Conservation (phyloP, 768 basidiomycete species). For the Tricholoma furcatifolium region DNA sequence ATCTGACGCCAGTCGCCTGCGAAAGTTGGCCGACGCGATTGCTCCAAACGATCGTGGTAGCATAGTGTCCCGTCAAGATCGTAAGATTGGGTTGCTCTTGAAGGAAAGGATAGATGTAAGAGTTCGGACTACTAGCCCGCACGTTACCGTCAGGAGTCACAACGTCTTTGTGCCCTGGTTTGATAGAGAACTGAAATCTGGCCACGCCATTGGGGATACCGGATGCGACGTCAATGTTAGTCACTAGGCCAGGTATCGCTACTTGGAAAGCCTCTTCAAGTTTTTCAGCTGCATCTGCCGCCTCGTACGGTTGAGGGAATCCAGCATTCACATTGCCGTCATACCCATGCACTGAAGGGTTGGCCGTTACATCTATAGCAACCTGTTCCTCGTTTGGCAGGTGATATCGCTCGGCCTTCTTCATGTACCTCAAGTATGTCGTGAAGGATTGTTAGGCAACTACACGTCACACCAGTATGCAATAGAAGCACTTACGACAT, state of each 20-base stretch:
- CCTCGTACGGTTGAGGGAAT: conserved; percentile 17
- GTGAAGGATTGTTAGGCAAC: not conserved
- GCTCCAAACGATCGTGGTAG: conserved; percentile 9
- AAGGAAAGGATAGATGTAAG: conserved; percentile 15
- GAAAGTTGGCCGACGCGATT: not conserved
- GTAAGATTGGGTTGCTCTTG: conserved; percentile 9
- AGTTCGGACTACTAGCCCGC: conserved; percentile 14
- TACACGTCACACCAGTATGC: too few relatives aligned
- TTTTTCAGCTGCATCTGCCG: not conserved
- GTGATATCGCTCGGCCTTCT: conserved; percentile 11
- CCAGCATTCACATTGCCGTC: conserved; percentile 13
- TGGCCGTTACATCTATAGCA: conserved; percentile 8
- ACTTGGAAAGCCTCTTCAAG: not conserved
- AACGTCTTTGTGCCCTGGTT: conserved; percentile 11
- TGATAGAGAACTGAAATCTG: conserved; percentile 15
- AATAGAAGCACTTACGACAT: not conserved
- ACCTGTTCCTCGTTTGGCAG: conserved; percentile 11
- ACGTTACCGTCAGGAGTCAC: conserved; percentile 8
- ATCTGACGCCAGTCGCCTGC: conserved; percentile 11
- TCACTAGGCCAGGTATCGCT: conserved; percentile 7
- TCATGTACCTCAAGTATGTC: too few relatives aligned
- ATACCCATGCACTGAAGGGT: conserved; percentile 9
- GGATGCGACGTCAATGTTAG: conserved; percentile 14
- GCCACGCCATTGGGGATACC: too few relatives aligned
- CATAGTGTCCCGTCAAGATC: conserved; percentile 13